Base-by-base conservation (phyloP, 2,329 filamentous ascomycete genomes). In the Arthrobotrys musiformis region DNA sequence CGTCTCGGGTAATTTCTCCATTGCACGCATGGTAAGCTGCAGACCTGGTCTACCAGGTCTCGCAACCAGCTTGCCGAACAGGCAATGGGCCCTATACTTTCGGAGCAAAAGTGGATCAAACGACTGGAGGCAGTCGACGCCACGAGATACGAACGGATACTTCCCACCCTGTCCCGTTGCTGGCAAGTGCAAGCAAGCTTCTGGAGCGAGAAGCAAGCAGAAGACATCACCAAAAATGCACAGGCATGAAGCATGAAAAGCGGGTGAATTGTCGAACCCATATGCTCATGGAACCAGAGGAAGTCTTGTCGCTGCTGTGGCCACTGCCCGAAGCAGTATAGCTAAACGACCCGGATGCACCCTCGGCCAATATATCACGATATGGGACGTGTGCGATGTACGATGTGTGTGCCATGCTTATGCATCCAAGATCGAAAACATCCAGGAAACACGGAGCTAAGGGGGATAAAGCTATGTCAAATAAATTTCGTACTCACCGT, bases 41-140 rank as follows among this genome's bases (percentile, higher is more conserved):
- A 30, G 48, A 42, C 48, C 3, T 35, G 30, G 30, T 35, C 11
- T 35, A 35, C 44, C 19, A 35, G 52, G 35, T 35, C 69, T 76
- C 72, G 64, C 66, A 50, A 76, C 52, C 64, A 75, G 70, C 66
- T 70, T 76, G 64, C 72, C 72, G 58, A 76, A 76, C 64, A 42
- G 72, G 72, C 72, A 60, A 68, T 63, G 19, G 48, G 33, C 54
- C 70, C 70, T 68, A 64, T 40, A 44, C 46, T 64, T 66, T 70
- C 72, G 64, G 72, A 61, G 64, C 64, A 66, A 52, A 26, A 68
- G 72, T 76, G 64, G 72, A 69, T 66, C 40, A 58, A 28, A 37
- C 35, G 33, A 50, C 58, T 52, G 44, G 37, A 48, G 56, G 9
- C 35, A 56, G 63, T 69, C 48, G 61, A 74, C 70, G 70, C 70